These are phyloP conservation scores for Fragilariopsis cylindrus DNA, from an alignment of 108 stramenopile genomes.

Conservation along the genomic window DNA sequence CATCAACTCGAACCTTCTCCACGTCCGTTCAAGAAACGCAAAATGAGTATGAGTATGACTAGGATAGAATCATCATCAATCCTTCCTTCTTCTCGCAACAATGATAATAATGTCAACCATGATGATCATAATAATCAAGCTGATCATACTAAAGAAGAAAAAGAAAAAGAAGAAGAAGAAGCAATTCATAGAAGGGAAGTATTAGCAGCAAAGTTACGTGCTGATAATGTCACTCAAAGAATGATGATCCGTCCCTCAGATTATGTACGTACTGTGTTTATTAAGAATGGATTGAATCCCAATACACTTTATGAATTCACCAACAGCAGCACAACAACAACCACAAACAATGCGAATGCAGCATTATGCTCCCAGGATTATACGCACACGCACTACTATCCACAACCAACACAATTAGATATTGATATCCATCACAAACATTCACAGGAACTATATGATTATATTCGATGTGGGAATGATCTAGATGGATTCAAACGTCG, in stretches of 20 bases:
- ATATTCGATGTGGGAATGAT: not conserved
- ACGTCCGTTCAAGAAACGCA: conserved; percentile 1
- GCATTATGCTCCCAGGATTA: not conserved
- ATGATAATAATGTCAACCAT: no score
- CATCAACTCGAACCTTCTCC: not conserved
- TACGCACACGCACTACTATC: not conserved
- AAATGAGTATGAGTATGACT: not conserved
- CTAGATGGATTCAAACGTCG: conserved; percentile 2
- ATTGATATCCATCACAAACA: conserved; percentile 3
- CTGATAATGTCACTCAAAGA: not conserved
- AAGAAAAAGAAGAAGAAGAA: not conserved
- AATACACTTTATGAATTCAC: not conserved
- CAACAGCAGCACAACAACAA: no score
- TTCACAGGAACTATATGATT: conserved; percentile 3
- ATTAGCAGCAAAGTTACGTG: conserved; percentile 5
- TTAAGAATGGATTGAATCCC: not conserved
- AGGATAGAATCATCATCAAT: not conserved
- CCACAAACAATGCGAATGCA: no score
- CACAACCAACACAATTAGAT: not conserved
- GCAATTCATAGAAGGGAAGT: not conserved
- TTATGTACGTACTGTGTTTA: not conserved
- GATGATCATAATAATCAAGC: no score
- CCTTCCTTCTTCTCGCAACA: no score
- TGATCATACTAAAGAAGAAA: not conserved
- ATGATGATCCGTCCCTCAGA: not conserved